A percentile compares a stretch with the other conserved stretches of the same genome.
These are phyloP conservation scores for Coelastrella sp. DNA, from an alignment of 139 green algal species.

Conservation along the genomic window DNA sequence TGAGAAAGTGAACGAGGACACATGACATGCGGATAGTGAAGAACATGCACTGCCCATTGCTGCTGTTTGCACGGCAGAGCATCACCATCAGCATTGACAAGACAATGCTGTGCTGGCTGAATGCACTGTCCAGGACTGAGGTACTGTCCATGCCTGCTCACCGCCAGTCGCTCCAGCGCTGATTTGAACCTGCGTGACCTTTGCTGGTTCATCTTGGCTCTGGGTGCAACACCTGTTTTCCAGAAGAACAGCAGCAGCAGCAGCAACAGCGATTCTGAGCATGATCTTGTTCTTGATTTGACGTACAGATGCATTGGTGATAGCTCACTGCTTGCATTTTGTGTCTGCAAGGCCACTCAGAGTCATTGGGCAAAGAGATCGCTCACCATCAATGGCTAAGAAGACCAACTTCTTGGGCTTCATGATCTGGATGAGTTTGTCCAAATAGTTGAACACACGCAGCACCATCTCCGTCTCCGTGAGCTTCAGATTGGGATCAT, in stretches of 20 bases:
- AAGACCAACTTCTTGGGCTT: conserved; percentile 91
- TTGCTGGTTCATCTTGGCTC: conserved; percentile 99
- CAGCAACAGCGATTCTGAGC: neutral
- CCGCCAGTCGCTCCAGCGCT: conserved; percentile 68
- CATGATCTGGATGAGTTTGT: conserved; percentile 92
- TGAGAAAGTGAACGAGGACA: too few species aligned
- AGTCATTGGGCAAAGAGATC: too few species aligned
- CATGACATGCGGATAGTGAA: too few species aligned
- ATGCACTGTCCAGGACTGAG: too few species aligned
- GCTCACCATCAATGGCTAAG: conserved; percentile 93
- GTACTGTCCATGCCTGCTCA: too few species aligned
- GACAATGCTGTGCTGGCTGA: too few species aligned
- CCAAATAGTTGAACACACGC: conserved; percentile 90
- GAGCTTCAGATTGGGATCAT: conserved; percentile 76
- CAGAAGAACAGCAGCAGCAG: conserved; percentile 2
- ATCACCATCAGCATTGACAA: too few species aligned
- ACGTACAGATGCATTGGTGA: conserved; percentile 4
- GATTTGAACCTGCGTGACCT: conserved; percentile 86
- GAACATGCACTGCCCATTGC: too few species aligned
- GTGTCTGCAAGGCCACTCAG: too few species aligned
- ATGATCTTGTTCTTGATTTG: too few species aligned
- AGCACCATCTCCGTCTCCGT: conserved; percentile 95
- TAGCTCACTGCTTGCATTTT: too few species aligned
- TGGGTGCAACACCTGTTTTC: conserved; percentile 87
- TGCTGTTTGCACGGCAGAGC: too few species aligned